Evolutionary conservation across 345 rosid species (phyloP), one percentile per base, ranked within the genome.

Genomic region (Ceriops decandra): DNA sequence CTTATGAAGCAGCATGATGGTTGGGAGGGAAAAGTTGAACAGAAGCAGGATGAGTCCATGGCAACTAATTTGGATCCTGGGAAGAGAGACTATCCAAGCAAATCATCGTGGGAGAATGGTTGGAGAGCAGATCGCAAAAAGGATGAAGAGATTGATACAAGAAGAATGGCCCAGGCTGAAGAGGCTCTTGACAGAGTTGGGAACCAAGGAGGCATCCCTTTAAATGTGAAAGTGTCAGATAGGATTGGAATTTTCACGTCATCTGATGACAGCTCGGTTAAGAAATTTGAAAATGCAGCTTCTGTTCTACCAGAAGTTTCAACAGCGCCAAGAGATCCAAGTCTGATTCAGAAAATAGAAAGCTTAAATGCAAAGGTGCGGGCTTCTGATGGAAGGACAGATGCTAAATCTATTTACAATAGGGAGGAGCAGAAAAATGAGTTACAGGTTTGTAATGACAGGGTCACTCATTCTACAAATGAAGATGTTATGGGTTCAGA

Each of bases 341-440:
- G 76, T 80, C 79, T 90, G 78, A 87, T 95, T 71, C 87, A 85
- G 85, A 90, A 95, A 82, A 88, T 95, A 66, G 91, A 95, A 81
- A 85, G 91, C 68, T 76, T 95, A 75, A 95, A 92, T 81, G 88
- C 88, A 6, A 95, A 87, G 83, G 81, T 84, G 4, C 87, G 92
- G 53, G 85, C 81, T 57, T 74, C 80, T 68, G 95, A 84, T 77
- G 86, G 77, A 62, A 74, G 79, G 57, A 76, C 69, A 67, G 93
- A 84, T 70, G 70, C 67, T 68, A 61, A 78, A 56, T 72, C 80
- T 64, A 68, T 64, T 65, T 71, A 77, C 57, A 60, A 61, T 63
- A 76, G 79, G 74, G 82, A 78, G 58, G 88, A 74, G 72, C 87
- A 74, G 66, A 82, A 80, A 67, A 79, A 75, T 69, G 82, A 67